Conservation (phyloP, 2,329 filamentous ascomycete species). For the Volutella citrinella region DNA sequence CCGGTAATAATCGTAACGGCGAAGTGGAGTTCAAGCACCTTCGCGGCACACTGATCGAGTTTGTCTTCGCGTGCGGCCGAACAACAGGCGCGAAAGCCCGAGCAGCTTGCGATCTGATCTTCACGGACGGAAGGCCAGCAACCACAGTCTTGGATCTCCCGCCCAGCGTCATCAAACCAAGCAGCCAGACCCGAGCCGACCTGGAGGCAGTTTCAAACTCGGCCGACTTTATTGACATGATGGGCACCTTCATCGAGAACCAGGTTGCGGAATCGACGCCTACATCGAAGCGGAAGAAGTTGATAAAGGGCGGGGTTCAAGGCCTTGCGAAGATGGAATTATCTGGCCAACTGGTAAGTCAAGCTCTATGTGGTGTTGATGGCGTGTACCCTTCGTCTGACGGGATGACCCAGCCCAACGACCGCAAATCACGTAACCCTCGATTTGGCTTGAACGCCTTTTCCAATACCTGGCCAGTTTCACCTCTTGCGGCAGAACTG, state of each 20-base stretch:
- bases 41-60: conserved; percentile 11
- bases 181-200: conserved; percentile 1
- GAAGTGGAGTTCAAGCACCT: conserved; percentile 14
- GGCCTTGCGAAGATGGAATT: too few species aligned
- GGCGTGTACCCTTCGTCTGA: too few species aligned
- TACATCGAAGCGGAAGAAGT: background rate
- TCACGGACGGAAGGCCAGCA: conserved; percentile 19
- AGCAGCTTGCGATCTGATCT: conserved; percentile 11
- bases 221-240: conserved; percentile 12
- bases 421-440: too few species aligned
- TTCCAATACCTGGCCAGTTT: too few species aligned
- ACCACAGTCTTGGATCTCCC: conserved; percentile 10
- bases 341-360: too few species aligned
- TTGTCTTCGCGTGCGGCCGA: conserved; percentile 7
- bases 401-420: too few species aligned
- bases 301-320: too few species aligned
- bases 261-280: conserved; percentile 9
- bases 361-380: too few species aligned
- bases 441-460: too few species aligned
- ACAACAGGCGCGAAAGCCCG: conserved; percentile 13
- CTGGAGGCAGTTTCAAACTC: conserved; percentile 6
- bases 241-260: conserved; percentile 11
- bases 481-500: too few species aligned
- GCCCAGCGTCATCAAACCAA: conserved; percentile 7
- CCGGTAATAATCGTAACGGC: conserved; percentile 1